Evolutionary conservation across 2,329 filamentous ascomycete genomes (phyloP), one percentile per base, ranked within the genome.

Genomic region (Didymella sp.): DNA sequence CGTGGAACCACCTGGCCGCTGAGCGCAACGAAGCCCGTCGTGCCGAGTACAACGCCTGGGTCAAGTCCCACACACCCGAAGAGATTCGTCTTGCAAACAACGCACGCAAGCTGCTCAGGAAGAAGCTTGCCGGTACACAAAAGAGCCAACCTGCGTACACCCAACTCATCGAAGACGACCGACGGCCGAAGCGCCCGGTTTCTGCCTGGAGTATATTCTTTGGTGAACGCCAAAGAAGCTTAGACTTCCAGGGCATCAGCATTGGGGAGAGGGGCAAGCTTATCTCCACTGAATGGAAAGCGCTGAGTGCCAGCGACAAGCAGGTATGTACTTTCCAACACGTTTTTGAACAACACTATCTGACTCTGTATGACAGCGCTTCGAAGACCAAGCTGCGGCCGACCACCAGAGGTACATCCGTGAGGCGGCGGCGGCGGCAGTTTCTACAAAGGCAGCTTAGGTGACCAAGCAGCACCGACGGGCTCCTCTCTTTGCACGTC

Each of bases 1-100:
- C 79, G 64, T 84, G 82, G 70, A 81, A 83, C 63, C 80, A 83
- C 45, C 62, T 80, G 17, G 82, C 81, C 47, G 79, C 78, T 52
- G 67, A 81, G 56, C 81, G 79, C 62, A 80, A 71, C 19, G 77
- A 75, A 37, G 73, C 76, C 13, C 81, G 81, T 46, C 63, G 71
- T 19, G 73, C 75, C 19, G 77, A 76, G 13, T 82, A 81, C 67
- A 76, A 82, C 27, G 69, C 78, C 56, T 90, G 85, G 84, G 71
- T 89, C 19, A 71, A 81, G 28, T 75, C 72, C 3, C 74, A 87
- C 67, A 84, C 84, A 1, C 81, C 84, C 9, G 76, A 83, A 5
- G 71, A 87, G 67, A 88, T 90, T 63, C 77, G 76, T 42, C 56
- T 78, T 3, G 87, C 87, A 54, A 90, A 90, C 70, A 67, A 62